Base-by-base conservation (phyloP, 129 eudicot genomes). In the Pittosporum tobira region DNA sequence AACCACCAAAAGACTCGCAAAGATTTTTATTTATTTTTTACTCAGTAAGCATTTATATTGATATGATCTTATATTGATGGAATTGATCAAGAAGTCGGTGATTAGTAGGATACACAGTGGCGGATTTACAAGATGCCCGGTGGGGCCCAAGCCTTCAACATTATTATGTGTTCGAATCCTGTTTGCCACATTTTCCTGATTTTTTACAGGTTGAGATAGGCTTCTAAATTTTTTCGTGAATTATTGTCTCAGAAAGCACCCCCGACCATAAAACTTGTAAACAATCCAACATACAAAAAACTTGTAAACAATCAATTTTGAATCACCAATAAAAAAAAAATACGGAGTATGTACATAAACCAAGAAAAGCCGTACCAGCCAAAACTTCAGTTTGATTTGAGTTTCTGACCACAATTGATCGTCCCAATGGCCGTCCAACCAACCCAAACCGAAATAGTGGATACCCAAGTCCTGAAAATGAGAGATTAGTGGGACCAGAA, bases 341-440 rank as follows among this genome's bases (percentile, higher is more conserved):
- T n/a, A n/a, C n/a, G n/a, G n/a, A n/a, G n/a, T n/a, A n/a, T n/a
- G n/a, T n/a, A n/a, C n/a, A n/a, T n/a, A n/a, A n/a, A n/a, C n/a
- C n/a, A n/a, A n/a, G n/a, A n/a, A n/a, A n/a, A n/a, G n/a, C n/a
- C n/a, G n/a, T 74, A 87, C 95, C 80, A 21, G 44, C 20, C 6
- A 55, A 77, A 50, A 54, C 14, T 38, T 67, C 70, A 40, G 71
- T 50, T 71, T 52, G 76, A 58, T 19, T 59, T 40, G 83, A 79
- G 24, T 25, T 57, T 37, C 48, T 42, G 6, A 76, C 34, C 30
- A 54, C 47, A 60, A 31, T 65, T 18, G 63, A 73, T 70, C 62
- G 71, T 57, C 48, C 62, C 20, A 28, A 16, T 28, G 61, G 57
- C 40, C 28, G 5, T 22, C 30, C 66, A 29, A n/a, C 15, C 11